A percentile compares a stretch with the other conserved stretches of the same genome.
These are phyloP conservation scores for Herpetomonas samuelpessoai DNA, from an alignment of 208 protist genomes.

Conservation along the genomic window DNA sequence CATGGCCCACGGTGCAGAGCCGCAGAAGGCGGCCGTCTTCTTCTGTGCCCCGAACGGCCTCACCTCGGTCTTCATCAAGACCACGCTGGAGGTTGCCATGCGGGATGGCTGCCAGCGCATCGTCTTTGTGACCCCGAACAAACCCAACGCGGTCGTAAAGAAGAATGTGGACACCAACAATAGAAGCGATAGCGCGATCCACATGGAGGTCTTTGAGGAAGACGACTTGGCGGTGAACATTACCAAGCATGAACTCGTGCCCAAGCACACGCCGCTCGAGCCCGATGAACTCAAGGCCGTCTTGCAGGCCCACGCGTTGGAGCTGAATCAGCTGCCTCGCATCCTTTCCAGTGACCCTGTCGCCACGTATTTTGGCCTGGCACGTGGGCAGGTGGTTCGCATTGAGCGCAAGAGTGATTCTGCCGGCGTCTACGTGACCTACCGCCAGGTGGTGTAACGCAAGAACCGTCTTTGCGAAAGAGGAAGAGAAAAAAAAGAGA, in stretches of 20 bases:
- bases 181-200: conserved; percentile 46
- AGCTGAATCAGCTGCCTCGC: conserved; percentile 95
- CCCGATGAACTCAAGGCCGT: conserved; percentile 85
- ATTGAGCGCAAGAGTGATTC: conserved; percentile 97
- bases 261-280: conserved; percentile 92
- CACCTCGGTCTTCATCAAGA: conserved; percentile 62
- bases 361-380: conserved; percentile 95
- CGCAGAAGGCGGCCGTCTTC: conserved; percentile 65
- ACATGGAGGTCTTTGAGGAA: conserved; percentile 95
- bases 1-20: conserved; percentile 25
- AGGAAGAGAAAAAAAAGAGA: conserved; percentile 3
- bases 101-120: conserved; percentile 54
- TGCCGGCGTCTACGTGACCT: conserved; percentile 98
- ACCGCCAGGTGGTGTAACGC: conserved; percentile 93
- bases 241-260: conserved; percentile 97
- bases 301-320: conserved; percentile 90
- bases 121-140: conserved; percentile 57
- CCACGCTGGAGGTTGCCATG: conserved; percentile 38
- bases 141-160: conserved; percentile 66
- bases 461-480: not conserved
- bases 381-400: conserved; percentile 92
- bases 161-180: conserved; percentile 73
- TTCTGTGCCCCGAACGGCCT: conserved; percentile 59
- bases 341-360: conserved; percentile 96
- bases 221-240: conserved; percentile 97